These are phyloP conservation scores for Raffaelea deltoideospora DNA, from an alignment of 2,329 filamentous ascomycete genomes.

Conservation along the genomic window DNA sequence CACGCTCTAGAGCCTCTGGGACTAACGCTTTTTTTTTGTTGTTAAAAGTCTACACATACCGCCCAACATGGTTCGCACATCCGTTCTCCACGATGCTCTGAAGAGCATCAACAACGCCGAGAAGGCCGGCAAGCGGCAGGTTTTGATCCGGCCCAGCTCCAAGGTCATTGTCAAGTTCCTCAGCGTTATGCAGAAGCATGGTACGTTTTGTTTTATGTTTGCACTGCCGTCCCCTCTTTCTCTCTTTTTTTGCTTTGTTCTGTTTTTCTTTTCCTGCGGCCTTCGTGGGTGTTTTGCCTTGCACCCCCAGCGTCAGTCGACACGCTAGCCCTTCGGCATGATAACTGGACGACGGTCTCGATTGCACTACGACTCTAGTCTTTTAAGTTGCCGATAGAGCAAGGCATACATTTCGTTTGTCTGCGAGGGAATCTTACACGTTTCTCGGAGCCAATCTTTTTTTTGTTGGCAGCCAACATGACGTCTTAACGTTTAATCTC, in stretches of 20 bases:
- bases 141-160: slow-evolving; percentile 91
- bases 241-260: background rate
- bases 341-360: slow-evolving; percentile 99
- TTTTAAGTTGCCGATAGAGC: slow-evolving; percentile 99
- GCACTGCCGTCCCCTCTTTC: background rate
- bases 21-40: slow-evolving; percentile 37
- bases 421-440: slow-evolving; percentile 97
- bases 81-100: slow-evolving; percentile 97
- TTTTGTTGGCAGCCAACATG: slow-evolving; percentile 29
- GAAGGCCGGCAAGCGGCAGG: slow-evolving; percentile 99
- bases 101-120: slow-evolving; percentile 99
- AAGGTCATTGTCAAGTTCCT: slow-evolving; percentile 99
- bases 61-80: slow-evolving; percentile 97
- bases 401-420: slow-evolving; percentile 35
- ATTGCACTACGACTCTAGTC: slow-evolving; percentile 74
- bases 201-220: no score
- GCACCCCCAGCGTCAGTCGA: no score
- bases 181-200: slow-evolving; percentile 97
- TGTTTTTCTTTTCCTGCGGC: background rate
- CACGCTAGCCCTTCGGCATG: slow-evolving; percentile 66
- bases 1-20: slow-evolving; percentile 46
- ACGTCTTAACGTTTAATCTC: slow-evolving; percentile 83
- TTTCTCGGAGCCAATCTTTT: slow-evolving; percentile 58
- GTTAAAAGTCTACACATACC: slow-evolving; percentile 24
- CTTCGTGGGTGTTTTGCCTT: no score